Evolutionary conservation across 208 protist genomes (phyloP), one percentile per base, ranked within the genome.

Genomic region (Crithidia bombi): DNA sequence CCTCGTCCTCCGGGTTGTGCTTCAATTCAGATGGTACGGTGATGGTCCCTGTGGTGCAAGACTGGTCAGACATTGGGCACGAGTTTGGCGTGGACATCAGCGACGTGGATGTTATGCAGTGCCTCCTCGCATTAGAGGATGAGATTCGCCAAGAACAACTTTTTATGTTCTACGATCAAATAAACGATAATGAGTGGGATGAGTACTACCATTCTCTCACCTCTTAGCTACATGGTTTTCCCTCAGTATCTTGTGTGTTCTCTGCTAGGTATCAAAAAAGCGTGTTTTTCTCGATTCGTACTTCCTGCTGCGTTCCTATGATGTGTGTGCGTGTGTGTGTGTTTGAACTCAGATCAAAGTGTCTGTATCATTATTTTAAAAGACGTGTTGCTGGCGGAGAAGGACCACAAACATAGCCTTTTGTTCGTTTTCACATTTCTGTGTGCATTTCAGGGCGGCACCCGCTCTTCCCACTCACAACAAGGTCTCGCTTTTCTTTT

Each of bases 131-230:
- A 4, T 52, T 94, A 25, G 88, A 96, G 65, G 86, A 96, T 51
- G 91, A 96, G 64, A 91, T 96, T 19, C 67, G 81, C 12, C 77
- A 85, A 35, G 91, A 96, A 68, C 65, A 75, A 43, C 69, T 92
- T 17, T 49, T 90, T n/a, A 41, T 55, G 15, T 59, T 90, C 6
- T 95, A 87, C 65, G 85, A 95, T 26, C 75, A 89, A 21, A 67
- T 63, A 17, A 68, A 87, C 39, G 26, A 68, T 10, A 75, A 73
- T n/a, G 89, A 91, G 51, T 90, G 82, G 86, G 87, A 92, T 39
- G 77, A 82, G 44, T 92, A 95, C 69, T 95, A 87, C 43, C 15
- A 62, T 21, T 85, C 76, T 28, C 75, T 89, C 11, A 79, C 26
- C 32, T 72, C 59, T 54, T 9, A 52, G 19, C 47, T 32, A 6